Evolutionary conservation across 352 stramenopile species (phyloP).

Genomic region (Pythium aristosporum): DNA sequence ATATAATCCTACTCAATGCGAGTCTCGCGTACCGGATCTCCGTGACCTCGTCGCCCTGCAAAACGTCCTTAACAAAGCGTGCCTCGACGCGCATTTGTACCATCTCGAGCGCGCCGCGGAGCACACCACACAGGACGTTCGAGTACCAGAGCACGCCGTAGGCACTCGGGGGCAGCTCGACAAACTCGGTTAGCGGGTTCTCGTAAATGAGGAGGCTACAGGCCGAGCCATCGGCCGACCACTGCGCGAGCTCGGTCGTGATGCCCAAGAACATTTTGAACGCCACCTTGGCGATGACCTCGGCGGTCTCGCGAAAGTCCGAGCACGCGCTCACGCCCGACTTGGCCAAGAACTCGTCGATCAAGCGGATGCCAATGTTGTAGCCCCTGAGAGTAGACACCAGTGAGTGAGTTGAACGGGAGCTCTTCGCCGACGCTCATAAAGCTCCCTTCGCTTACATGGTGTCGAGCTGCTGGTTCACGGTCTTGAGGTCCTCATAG

Average conservation of each 20-base stretch:
- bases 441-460: constrained; percentile 55
- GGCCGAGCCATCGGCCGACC: constrained; percentile 81
- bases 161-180: constrained; percentile 86
- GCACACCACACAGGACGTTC: constrained; percentile 95
- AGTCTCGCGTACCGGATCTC: constrained; percentile 60
- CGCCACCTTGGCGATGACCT: constrained; percentile 95
- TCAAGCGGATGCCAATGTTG: constrained; percentile 95
- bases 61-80: constrained; percentile 82
- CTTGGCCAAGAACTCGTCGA: constrained; percentile 98
- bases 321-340: constrained; percentile 76
- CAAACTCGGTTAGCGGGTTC: constrained; percentile 94
- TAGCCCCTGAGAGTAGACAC: constrained; percentile 72
- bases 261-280: constrained; percentile 99
- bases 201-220: constrained; percentile 96
- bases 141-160: constrained; percentile 94
- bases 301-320: constrained; percentile 93
- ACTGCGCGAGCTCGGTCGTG: constrained; percentile 88
- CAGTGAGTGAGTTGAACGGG: too few species aligned
- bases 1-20: too few species aligned
- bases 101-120: constrained; percentile 96
- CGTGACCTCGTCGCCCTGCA: constrained; percentile 85
- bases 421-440: too few species aligned
- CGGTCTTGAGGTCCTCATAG: constrained; percentile 93
- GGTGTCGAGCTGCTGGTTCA: constrained; percentile 96
- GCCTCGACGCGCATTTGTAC: constrained; percentile 87